A percentile compares a stretch with the other conserved stretches of the same genome.
These are phyloP conservation scores for Xylaria sp. DNA, from an alignment of 2,329 filamentous ascomycete genomes.

Conservation along the genomic window DNA sequence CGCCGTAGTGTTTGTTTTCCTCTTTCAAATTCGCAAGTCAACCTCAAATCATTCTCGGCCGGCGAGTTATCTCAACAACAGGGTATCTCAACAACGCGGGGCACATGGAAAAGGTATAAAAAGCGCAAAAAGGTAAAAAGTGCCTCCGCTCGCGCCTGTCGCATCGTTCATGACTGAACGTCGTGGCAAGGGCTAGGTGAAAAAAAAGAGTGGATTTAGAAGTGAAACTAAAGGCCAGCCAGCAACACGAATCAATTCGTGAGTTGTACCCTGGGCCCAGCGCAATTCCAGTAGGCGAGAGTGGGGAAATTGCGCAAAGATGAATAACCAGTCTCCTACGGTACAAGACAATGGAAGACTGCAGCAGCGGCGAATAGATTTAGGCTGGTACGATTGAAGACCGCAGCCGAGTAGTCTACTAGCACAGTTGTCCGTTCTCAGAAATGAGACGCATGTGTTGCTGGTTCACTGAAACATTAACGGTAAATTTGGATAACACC, in stretches of 20 bases:
- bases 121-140: constrained; percentile 24
- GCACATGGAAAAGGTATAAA: constrained; percentile 25
- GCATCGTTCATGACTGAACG: constrained; percentile 12
- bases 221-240: constrained; percentile 29
- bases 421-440: constrained; percentile 10
- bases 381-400: constrained; percentile 13
- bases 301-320: constrained; percentile 12
- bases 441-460: constrained; percentile 25
- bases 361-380: constrained; percentile 1
- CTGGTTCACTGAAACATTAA: constrained; percentile 44
- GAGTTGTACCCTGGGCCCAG: constrained; percentile 8
- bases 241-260: constrained; percentile 23
- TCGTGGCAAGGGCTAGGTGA: constrained; percentile 12
- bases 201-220: constrained; percentile 19
- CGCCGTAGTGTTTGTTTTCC: constrained; percentile 20
- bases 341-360: constrained; percentile 21
- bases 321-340: constrained; percentile 15
- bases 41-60: constrained; percentile 30
- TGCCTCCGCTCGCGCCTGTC: constrained; percentile 25
- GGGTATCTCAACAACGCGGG: constrained; percentile 35
- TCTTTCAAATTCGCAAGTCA: constrained; percentile 23
- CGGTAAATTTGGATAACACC: constrained; percentile 33
- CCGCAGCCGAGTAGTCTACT: constrained; percentile 6
- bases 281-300: not conserved
- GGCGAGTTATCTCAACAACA: constrained; percentile 35